Evolutionary conservation across 345 rosid species (phyloP), one percentile per base, ranked within the genome.

Genomic region (Luvunga scandens): DNA sequence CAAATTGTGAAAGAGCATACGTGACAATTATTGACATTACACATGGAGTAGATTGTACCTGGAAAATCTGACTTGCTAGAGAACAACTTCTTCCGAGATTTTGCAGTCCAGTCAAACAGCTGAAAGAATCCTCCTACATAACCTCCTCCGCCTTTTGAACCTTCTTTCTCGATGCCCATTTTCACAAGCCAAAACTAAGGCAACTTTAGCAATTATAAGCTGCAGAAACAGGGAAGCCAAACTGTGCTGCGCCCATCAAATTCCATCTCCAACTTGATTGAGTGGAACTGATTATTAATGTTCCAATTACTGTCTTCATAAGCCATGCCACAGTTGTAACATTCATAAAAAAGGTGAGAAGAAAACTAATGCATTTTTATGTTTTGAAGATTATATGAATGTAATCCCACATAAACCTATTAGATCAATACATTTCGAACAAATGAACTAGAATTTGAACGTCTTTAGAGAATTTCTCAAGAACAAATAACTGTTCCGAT

Each of bases 21-120:
- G 67, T 12, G 66, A 56, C 61, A 33, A 48, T 25, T 19, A 33
- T 19, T 67, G 31, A 38, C 50, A 24, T 60, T 12, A 60, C 34
- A 57, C 24, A 53, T 18, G 30, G 57, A 53, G 42, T 70, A 38
- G 56, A 50, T 42, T 22, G 71, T 77, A 89, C 94, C 94, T 83
- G 92, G 91, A 77, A 83, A 80, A 63, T 91, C 94, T 14, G 94
- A 86, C 74, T 90, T 91, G 91, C 87, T 84, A 7, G 97, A 90
- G 87, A 95, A 93, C 53, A 95, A 84, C 86, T 92, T 95, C 92
- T 95, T 94, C 83, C 95, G 86, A 39, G 99, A 95, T 87, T 94
- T 95, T 28, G 97, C 98, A 56, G 82, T 91, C 99, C 99, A 95
- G 71, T 95, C 99, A 86, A 95, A 95, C 75, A 95, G 83, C 87